Conservation (phyloP, 2,329 filamentous ascomycete genomes). For the Clarireedia hainanense region DNA sequence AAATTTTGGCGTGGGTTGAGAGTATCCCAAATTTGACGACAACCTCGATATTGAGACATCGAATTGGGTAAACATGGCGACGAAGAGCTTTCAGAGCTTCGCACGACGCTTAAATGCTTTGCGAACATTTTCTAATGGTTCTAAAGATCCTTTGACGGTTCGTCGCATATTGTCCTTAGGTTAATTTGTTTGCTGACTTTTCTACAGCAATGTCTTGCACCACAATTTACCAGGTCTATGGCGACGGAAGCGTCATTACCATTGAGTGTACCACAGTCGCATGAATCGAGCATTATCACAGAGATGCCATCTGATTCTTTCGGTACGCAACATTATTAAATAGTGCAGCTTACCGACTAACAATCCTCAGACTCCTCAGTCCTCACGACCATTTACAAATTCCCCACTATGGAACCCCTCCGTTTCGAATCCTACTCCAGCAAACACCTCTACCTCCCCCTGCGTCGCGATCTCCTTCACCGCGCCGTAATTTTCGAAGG, state of each 20-base stretch:
- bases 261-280: slow-evolving; percentile 15
- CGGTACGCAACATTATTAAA: background rate
- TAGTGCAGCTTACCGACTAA: background rate
- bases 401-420: slow-evolving; percentile 80
- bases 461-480: slow-evolving; percentile 87
- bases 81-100: slow-evolving; percentile 27
- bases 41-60: slow-evolving; percentile 12
- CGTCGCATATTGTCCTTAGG: slow-evolving; percentile 7
- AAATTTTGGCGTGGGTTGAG: slow-evolving; percentile 20
- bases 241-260: slow-evolving; percentile 37
- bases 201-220: slow-evolving; percentile 37
- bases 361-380: slow-evolving; percentile 49
- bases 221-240: slow-evolving; percentile 37
- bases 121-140: slow-evolving; percentile 17
- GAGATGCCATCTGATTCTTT: background rate
- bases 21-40: slow-evolving; percentile 8
- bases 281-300: slow-evolving; percentile 10
- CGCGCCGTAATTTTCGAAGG: slow-evolving; percentile 88
- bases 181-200: slow-evolving; percentile 16
- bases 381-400: slow-evolving; percentile 79
- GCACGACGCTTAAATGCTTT: slow-evolving; percentile 23
- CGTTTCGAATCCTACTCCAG: slow-evolving; percentile 70
- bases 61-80: slow-evolving; percentile 25
- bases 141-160: slow-evolving; percentile 34
- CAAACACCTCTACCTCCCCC: slow-evolving; percentile 77